Evolutionary conservation across 1,139 yeast species (phyloP).

Genomic region (Chernovozyma sophiae-reginae): DNA sequence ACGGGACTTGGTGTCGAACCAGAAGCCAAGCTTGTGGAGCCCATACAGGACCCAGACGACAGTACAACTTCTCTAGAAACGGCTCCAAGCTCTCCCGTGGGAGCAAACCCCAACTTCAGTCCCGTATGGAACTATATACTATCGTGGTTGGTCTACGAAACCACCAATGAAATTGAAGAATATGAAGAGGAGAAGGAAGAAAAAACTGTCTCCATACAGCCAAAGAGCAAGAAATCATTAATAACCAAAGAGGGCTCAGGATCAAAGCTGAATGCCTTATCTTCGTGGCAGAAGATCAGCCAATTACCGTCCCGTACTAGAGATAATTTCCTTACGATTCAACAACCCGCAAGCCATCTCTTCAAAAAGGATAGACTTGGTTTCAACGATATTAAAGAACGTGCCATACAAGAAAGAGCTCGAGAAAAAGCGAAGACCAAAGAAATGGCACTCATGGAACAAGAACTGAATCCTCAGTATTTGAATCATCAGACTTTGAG

Average conservation of each 20-base stretch:
- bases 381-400: not conserved
- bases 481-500: not conserved
- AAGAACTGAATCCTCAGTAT: no score
- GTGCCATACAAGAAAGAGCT: not conserved
- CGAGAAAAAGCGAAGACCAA: not conserved
- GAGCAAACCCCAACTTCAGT: constrained; percentile 29
- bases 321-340: constrained; percentile 1
- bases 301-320: constrained; percentile 1
- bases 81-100: not conserved
- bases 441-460: not conserved
- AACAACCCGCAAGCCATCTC: constrained; percentile 3
- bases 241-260: not conserved
- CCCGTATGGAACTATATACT: constrained; percentile 38
- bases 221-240: not conserved
- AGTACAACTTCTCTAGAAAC: not conserved
- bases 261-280: not conserved
- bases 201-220: not conserved
- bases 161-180: not conserved
- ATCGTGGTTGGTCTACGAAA: constrained; percentile 31
- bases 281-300: constrained; percentile 2
- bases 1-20: not conserved
- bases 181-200: not conserved
- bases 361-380: not conserved
- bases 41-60: not conserved
- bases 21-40: not conserved